Evolutionary conservation across 2,329 filamentous ascomycete genomes (phyloP).

Genomic region (Xylariomycetidae sp.): DNA sequence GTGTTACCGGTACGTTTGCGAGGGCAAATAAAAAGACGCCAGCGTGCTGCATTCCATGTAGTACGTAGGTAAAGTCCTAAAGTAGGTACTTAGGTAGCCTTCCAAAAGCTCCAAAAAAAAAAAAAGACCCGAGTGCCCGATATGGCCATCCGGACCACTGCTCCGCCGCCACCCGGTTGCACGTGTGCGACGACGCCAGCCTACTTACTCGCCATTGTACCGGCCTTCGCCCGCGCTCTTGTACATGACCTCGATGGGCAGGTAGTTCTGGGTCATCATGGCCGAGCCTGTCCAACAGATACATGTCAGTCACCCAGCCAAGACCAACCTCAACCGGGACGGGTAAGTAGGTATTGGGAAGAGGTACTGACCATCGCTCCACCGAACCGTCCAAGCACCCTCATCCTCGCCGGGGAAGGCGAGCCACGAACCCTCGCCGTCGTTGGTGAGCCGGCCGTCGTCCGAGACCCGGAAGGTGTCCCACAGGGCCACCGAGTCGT

Average conservation of each 20-base stretch:
- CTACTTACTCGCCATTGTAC: slow-evolving; percentile 15
- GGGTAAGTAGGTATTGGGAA: neutral
- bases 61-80: no score
- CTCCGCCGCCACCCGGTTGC: no score
- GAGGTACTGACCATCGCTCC: slow-evolving; percentile 30
- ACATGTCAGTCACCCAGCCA: neutral
- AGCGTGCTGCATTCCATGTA: no score
- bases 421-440: slow-evolving; percentile 26
- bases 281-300: slow-evolving; percentile 15
- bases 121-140: no score
- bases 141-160: no score
- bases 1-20: no score
- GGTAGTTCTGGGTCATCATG: slow-evolving; percentile 26
- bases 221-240: slow-evolving; percentile 20
- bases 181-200: no score
- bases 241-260: slow-evolving; percentile 27
- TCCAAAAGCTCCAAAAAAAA: no score
- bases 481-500: slow-evolving; percentile 25
- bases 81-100: no score
- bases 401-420: slow-evolving; percentile 24
- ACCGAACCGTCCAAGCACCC: slow-evolving; percentile 28
- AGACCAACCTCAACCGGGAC: neutral
- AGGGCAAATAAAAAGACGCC: no score
- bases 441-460: slow-evolving; percentile 18
- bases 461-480: slow-evolving; percentile 27